Base-by-base conservation (phyloP, 1,284 basidiomycete species). In the Cystobasidium sp. region DNA sequence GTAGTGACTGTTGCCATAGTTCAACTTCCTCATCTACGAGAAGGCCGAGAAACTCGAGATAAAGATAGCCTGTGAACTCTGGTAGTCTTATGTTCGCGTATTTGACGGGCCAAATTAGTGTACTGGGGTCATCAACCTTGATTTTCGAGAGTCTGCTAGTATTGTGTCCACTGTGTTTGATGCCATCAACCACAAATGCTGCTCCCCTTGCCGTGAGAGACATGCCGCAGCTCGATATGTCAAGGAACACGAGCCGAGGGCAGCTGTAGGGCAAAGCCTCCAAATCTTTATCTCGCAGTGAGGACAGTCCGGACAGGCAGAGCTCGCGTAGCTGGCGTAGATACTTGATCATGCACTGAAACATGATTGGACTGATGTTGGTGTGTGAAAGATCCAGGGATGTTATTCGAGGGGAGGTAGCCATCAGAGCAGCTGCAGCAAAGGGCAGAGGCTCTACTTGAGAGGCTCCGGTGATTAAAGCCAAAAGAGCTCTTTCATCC, bases 21-120 rank as follows among this genome's bases (percentile, higher is more conserved):
- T 69, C 68, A 6, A 22, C 53, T 10, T 51, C 53, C 4, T 49
- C 46, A 62, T 69, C 68, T 14, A 61, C 46, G 47, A 69, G 10
- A 1, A 69, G 6, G 44, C 43, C 56, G 10, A 59, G 6, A 24
- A 69, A 69, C 6, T 69, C 56, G 20, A 69, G 55, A 37, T 59
- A 69, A 0, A 3, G 1, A 43, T 69, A 62, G 9, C 16, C 3
- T 7, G 22, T 51, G 31, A 0, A 9, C 53, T 61, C 37, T 22
- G 24, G 16, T 44, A 51, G 64, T 24, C 5, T 66, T 31, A 31
- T 5, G n/a, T 12, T 14, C 7, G 64, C 39, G 31, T 20, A 6
- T 4, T 14, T 41, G 37, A 7, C 39, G 47, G 22, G 41, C 68
- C 68, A 58, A 6, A 24, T 16, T 4, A 61, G 6, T 12, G 6